Percentiles rank a stretch among this genome's conserved stretches.
These are phyloP conservation scores for Stephanocyclus meneghinianus DNA, from an alignment of 352 stramenopile genomes.

Conservation along the genomic window DNA sequence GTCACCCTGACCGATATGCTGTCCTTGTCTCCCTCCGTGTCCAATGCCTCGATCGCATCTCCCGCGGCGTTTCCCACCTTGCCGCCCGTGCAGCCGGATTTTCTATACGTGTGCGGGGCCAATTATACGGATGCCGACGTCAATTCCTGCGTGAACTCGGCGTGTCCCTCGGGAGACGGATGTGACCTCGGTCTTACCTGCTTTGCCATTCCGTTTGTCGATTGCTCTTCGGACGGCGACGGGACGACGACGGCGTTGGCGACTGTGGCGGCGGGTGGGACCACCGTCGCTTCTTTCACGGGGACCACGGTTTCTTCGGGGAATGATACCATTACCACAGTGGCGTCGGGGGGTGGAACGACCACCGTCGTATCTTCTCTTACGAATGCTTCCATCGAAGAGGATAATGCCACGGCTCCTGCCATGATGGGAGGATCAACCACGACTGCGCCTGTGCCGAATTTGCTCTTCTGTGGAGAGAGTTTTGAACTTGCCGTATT, in stretches of 20 bases:
- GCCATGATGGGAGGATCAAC: background rate
- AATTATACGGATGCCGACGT: background rate
- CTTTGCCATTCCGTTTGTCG: background rate
- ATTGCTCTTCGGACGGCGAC: background rate
- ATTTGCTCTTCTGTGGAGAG: constrained; percentile 7
- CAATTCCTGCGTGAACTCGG: background rate
- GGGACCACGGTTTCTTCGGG: background rate
- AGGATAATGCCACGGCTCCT: background rate
- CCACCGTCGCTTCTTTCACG: background rate
- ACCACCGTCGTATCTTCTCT: too few species aligned
- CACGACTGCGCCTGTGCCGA: background rate
- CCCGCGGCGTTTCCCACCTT: background rate
- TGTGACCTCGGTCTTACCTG: background rate
- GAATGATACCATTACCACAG: too few species aligned
- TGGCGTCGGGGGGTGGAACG: background rate
- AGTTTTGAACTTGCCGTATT: background rate
- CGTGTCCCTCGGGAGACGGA: constrained; percentile 3
- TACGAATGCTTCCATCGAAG: background rate
- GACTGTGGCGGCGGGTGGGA: background rate
- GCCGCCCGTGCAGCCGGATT: background rate
- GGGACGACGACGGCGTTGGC: background rate
- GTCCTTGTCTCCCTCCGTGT: too few species aligned
- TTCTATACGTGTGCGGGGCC: background rate
- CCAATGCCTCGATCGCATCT: too few species aligned
- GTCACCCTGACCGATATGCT: too few species aligned